These are phyloP conservation scores for Castanopsis chinensis DNA, from an alignment of 306 rosid genomes.

Conservation along the genomic window DNA sequence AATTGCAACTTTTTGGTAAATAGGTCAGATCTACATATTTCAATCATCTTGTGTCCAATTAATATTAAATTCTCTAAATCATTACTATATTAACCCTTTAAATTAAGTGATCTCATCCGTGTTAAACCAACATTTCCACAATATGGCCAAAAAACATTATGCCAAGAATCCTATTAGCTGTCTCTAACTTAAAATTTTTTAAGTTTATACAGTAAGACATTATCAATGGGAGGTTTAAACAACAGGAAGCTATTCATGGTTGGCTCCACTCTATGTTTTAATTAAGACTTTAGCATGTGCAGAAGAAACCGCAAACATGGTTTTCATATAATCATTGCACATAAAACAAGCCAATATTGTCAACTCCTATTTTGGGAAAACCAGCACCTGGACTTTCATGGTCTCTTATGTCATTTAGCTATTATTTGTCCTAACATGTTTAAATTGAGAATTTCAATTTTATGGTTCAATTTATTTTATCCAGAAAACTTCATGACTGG, in stretches of 20 bases:
- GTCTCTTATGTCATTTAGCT: not conserved
- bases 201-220: not conserved
- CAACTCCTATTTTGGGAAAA: too few species aligned
- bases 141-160: not conserved
- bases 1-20: not conserved
- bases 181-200: not conserved
- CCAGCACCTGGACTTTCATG: too few species aligned
- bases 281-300: too few species aligned
- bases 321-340: too few species aligned
- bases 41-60: not conserved
- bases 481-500: constrained; percentile 96
- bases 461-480: constrained; percentile 13
- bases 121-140: not conserved
- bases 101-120: too few species aligned
- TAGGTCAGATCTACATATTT: not conserved
- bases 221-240: not conserved
- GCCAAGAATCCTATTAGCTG: not conserved
- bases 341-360: too few species aligned
- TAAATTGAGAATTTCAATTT: not conserved
- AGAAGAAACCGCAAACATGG: too few species aligned
- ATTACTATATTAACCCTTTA: not conserved
- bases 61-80: not conserved
- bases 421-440: not conserved
- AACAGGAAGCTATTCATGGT: not conserved
- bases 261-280: not conserved